Evolutionary conservation across 2,329 filamentous ascomycete species (phyloP), one percentile per base, ranked within the genome.

Genomic region (Phoma sp.): DNA sequence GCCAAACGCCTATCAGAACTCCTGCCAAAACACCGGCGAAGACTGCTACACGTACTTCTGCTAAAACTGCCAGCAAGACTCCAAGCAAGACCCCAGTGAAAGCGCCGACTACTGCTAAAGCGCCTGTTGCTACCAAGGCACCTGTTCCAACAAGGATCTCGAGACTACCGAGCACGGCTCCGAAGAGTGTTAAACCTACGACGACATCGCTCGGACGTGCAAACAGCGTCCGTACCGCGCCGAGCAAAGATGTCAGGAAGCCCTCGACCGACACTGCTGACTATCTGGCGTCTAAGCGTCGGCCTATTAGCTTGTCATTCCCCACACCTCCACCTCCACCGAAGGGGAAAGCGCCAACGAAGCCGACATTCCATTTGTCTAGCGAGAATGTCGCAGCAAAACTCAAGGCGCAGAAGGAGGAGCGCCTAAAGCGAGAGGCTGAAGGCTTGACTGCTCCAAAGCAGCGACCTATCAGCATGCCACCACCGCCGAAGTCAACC

Each of bases 361-460:
- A 70, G 45, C 68, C 81, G 7, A 80, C 73, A 3, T 85, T 85
- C 63, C 74, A 79, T 41, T 75, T 85, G 0, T 82, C 82, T 1
- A 82, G 82, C 15, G 82, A 84, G 59, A 80, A 76, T 13, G 73
- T 84, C 4, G 81, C 82, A 2, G 81, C 81, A 4, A 83, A 80
- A 60, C 68, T 83, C n/a, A 83, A 80, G 63, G 81, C 79, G 6
- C 76, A 80, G 21, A 76, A 78, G 41, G 80, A 83, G 56, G 80
- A 81, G 51, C 77, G 81, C 0, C 61, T 76, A 47, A 79, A 77
- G 58, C 72, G 76, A 24, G 80, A 81, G 63, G 76, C 76, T 39
- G 65, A 77, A 73, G 62, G 72, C 62, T 22, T 22, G 21, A 43
- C 55, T 17, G 62, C 66, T 5, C 46, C 53, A 0, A 71, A 67